phyloP scores from a whole-genome alignment of 2,329 filamentous ascomycete genomes.

The Claviceps capensis region DNA sequence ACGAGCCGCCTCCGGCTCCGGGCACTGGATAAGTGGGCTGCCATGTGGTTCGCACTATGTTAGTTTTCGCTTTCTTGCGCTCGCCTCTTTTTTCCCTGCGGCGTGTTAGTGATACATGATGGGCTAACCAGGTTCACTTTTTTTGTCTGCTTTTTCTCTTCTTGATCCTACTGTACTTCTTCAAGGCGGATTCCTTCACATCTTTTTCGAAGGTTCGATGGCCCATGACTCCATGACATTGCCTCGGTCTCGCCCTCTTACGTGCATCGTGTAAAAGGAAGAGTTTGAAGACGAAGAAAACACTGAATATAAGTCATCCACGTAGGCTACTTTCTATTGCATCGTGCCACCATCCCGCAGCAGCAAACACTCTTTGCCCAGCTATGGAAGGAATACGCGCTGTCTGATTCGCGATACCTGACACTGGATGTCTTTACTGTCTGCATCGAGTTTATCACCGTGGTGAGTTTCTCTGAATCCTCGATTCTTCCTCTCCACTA shows the following conservation, averaged over 20 bases:
- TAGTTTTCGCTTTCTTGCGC: conserved; percentile 11
- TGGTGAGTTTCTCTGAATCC: conserved; percentile 29
- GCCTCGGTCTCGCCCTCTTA: not conserved
- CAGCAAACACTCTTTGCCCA: conserved; percentile 66
- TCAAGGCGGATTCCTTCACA: conserved; percentile 54
- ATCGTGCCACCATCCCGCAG: conserved; percentile 51
- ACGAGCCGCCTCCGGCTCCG: conserved; percentile 12
- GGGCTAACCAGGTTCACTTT: not conserved
- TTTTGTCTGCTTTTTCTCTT: not conserved
- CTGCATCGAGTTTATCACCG: conserved; percentile 76
- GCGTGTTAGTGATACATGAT: not conserved
- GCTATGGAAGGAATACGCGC: conserved; percentile 84
- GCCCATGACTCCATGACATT: not conserved
- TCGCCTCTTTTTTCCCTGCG: not conserved
- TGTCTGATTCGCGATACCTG: conserved; percentile 78
- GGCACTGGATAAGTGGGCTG: conserved; percentile 25
- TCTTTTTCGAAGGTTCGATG: conserved; percentile 60
- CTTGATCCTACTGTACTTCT: not conserved
- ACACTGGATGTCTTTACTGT: conserved; percentile 71
- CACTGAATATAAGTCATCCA: not conserved
- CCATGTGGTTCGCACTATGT: conserved; percentile 44
- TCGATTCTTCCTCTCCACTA: too few species aligned
- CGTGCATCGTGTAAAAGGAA: not conserved
- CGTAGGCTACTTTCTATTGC: conserved; percentile 59
- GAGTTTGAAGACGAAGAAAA: not conserved